A percentile compares a stretch with the other conserved stretches of the same genome.
Evolutionary conservation across 1,284 basidiomycete species (phyloP).

Genomic region (Sanghuangporus sanghuang): DNA sequence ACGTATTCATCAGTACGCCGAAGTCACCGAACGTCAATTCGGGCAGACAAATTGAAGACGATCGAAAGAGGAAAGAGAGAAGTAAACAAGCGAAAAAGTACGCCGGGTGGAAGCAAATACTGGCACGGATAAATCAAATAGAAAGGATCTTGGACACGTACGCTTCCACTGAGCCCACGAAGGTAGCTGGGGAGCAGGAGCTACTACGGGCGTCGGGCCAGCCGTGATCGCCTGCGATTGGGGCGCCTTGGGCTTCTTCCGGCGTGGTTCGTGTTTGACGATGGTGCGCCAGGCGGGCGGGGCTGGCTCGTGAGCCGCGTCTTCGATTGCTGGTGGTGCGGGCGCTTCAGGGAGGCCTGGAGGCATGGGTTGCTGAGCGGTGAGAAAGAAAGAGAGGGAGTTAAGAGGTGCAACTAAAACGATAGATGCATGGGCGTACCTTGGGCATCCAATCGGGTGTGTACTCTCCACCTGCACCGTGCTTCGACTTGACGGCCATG

Average conservation of each 20-base stretch:
- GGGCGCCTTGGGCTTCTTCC: slow-evolving; percentile 29
- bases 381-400: slow-evolving; percentile 22
- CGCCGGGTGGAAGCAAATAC: slow-evolving; percentile 15
- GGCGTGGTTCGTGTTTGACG: slow-evolving; percentile 50
- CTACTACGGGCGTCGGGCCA: slow-evolving; percentile 25
- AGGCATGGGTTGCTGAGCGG: slow-evolving; percentile 10
- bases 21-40: background rate
- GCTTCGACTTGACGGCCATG: slow-evolving; percentile 71
- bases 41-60: background rate
- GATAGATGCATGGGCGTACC: slow-evolving; percentile 28
- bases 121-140: background rate
- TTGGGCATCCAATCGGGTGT: slow-evolving; percentile 59
- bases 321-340: slow-evolving; percentile 29
- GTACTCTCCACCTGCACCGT: slow-evolving; percentile 65
- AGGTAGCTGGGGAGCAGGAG: slow-evolving; percentile 45
- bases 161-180: slow-evolving; percentile 77
- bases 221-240: slow-evolving; percentile 36
- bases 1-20: background rate
- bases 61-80: background rate
- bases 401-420: background rate
- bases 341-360: slow-evolving; percentile 34
- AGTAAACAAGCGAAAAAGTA: background rate
- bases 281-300: slow-evolving; percentile 69
- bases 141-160: slow-evolving; percentile 29
- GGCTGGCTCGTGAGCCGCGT: slow-evolving; percentile 41